Evolutionary conservation across 441 rosid genomes (phyloP).

Genomic region (Iberis amara): DNA sequence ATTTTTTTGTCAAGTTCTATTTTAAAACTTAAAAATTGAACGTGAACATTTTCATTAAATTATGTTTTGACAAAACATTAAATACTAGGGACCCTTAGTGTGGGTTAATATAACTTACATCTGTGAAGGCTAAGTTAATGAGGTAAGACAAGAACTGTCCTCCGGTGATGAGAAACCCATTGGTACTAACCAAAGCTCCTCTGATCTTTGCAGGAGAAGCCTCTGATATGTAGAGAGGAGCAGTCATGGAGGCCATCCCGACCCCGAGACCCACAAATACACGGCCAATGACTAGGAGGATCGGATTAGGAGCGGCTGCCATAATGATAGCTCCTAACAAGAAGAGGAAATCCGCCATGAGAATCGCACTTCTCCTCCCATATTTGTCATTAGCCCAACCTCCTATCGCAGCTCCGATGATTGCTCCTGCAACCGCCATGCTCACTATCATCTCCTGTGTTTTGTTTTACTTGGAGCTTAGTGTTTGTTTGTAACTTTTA

Average conservation of each 20-base stretch:
- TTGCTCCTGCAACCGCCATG: constrained; percentile 84
- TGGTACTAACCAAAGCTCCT: constrained; percentile 82
- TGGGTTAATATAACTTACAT: constrained; percentile 33
- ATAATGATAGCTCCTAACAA: constrained; percentile 60
- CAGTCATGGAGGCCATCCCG: constrained; percentile 90
- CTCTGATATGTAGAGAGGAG: constrained; percentile 87
- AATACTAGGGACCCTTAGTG: no score
- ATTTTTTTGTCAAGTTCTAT: no score
- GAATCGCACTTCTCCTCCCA: constrained; percentile 54
- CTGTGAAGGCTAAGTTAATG: constrained; percentile 66
- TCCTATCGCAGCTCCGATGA: constrained; percentile 70
- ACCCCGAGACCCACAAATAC: constrained; percentile 76
- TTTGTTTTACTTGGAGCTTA: background rate
- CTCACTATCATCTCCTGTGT: constrained; percentile 77
- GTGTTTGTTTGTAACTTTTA: constrained; percentile 1
- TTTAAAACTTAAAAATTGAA: no score
- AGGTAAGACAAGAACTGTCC: constrained; percentile 81
- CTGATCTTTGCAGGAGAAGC: constrained; percentile 80
- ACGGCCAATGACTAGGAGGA: constrained; percentile 57
- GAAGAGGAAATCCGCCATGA: constrained; percentile 70
- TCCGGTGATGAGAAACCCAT: constrained; percentile 71
- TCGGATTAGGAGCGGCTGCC: constrained; percentile 66
- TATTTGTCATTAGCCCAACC: constrained; percentile 68
- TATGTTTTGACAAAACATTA: no score
- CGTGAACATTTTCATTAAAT: no score